Conservation (phyloP, 331 rosid species). For the Acacia pycnantha region DNA sequence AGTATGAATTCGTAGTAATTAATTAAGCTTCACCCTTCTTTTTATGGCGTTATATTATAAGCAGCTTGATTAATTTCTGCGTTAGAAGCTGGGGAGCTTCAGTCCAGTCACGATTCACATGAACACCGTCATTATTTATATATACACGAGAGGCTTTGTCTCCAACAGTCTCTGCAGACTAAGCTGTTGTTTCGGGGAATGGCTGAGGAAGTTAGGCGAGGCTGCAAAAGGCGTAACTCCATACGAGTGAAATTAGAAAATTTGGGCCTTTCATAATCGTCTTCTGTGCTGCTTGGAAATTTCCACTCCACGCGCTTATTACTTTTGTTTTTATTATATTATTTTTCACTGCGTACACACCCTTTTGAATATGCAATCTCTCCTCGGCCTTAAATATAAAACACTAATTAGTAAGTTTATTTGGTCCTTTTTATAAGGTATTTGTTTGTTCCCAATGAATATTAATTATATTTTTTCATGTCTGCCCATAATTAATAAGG, state of each 20-base stretch:
- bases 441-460: no score
- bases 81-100: not conserved
- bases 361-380: constrained; percentile 12
- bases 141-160: not conserved
- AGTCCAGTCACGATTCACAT: not conserved
- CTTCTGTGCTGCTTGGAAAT: constrained; percentile 25
- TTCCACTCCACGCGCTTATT: constrained; percentile 42
- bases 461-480: no score
- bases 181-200: constrained; percentile 28
- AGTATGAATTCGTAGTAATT: not conserved
- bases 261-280: not conserved
- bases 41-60: no score
- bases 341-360: not conserved
- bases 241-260: constrained; percentile 29
- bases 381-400: no score
- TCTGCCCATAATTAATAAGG: no score
- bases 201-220: constrained; percentile 29
- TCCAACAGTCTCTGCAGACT: not conserved
- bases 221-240: not conserved
- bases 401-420: no score
- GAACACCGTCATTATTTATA: not conserved
- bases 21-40: not conserved
- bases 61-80: not conserved
- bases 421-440: no score
- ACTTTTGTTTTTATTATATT: not conserved